Conservation (phyloP, 2,329 filamentous ascomycete species). For the Fusarium sacchari region DNA sequence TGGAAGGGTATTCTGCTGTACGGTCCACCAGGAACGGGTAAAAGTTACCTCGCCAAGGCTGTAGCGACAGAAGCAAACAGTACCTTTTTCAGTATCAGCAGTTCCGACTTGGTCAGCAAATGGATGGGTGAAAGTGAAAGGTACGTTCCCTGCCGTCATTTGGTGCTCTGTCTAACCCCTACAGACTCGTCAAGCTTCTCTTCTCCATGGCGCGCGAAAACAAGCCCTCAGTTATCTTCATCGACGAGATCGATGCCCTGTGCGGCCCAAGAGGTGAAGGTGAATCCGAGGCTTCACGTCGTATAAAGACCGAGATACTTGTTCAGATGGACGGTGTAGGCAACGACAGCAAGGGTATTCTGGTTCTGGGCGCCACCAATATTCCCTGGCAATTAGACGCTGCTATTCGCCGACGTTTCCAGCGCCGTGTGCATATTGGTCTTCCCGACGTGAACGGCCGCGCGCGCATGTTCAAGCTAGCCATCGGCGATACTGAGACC, state of each 20-base stretch:
- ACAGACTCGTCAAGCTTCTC: slow-evolving; percentile 90
- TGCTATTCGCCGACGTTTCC: slow-evolving; percentile 95
- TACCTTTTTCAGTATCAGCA: slow-evolving; percentile 98
- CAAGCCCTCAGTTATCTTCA: slow-evolving; percentile 98
- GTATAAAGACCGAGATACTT: slow-evolving; percentile 98
- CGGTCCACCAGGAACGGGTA: slow-evolving; percentile 95
- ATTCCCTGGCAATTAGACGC: slow-evolving; percentile 99
- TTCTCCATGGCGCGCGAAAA: slow-evolving; percentile 99
- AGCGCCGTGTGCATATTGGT: slow-evolving; percentile 94
- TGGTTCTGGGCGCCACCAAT: slow-evolving; percentile 96
- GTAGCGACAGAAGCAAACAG: slow-evolving; percentile 98
- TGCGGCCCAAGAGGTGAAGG: slow-evolving; percentile 93
- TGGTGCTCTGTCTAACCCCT: slow-evolving; percentile 31
- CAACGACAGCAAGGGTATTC: slow-evolving; percentile 90
- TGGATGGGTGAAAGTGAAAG: slow-evolving; percentile 99
- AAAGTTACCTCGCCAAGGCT: slow-evolving; percentile 96
- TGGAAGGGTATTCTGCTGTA: slow-evolving; percentile 99
- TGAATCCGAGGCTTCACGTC: slow-evolving; percentile 94
- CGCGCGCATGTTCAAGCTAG: slow-evolving; percentile 94
- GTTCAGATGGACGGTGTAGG: slow-evolving; percentile 99
- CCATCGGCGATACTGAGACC: slow-evolving; percentile 92
- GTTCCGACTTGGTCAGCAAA: slow-evolving; percentile 96
- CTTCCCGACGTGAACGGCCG: slow-evolving; percentile 87
- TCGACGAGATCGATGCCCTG: slow-evolving; percentile 96
- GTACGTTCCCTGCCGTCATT: slow-evolving; percentile 56